phyloP scores from a whole-genome alignment of 495 filamentous ascomycete species.

The Sordaria brevicollis region DNA sequence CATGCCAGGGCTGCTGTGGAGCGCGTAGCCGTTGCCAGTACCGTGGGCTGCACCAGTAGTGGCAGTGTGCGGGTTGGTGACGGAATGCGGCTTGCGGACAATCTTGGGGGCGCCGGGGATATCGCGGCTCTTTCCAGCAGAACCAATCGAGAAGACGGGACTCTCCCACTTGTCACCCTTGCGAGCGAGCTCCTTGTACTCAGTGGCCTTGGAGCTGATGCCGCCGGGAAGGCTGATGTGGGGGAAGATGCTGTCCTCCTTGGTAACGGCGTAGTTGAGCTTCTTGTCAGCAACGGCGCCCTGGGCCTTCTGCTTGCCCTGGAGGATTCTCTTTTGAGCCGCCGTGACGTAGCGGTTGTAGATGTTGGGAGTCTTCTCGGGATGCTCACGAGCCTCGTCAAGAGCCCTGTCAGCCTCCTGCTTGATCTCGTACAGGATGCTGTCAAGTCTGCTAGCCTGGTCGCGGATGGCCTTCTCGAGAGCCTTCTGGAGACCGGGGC shows the following conservation, averaged over 20 bases:
- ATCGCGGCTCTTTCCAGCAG: constrained; percentile 57
- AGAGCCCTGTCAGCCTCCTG: constrained; percentile 67
- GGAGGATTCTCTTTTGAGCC: constrained; percentile 59
- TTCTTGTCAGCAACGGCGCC: constrained; percentile 57
- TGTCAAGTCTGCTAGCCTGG: constrained; percentile 60
- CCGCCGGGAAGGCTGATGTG: constrained; percentile 80
- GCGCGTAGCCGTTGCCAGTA: constrained; percentile 8
- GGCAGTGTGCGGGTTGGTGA: neutral
- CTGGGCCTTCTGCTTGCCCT: constrained; percentile 64
- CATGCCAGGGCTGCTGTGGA: neutral
- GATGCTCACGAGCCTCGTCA: constrained; percentile 55
- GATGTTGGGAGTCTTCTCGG: constrained; percentile 71
- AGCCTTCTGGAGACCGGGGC: constrained; percentile 75
- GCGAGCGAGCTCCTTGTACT: constrained; percentile 77
- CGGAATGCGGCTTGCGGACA: constrained; percentile 50
- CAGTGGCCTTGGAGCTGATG: constrained; percentile 87
- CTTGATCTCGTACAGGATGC: constrained; percentile 63
- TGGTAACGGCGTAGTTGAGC: constrained; percentile 77
- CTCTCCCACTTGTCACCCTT: constrained; percentile 94
- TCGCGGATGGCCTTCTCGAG: constrained; percentile 81
- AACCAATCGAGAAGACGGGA: constrained; percentile 83
- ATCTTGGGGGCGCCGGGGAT: constrained; percentile 56
- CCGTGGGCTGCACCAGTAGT: constrained; percentile 2
- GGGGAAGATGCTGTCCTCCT: constrained; percentile 85
- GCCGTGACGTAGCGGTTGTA: constrained; percentile 76